Evolutionary conservation across 2,329 filamentous ascomycete genomes (phyloP).

Genomic region (Cladobotryum mycophilum): DNA sequence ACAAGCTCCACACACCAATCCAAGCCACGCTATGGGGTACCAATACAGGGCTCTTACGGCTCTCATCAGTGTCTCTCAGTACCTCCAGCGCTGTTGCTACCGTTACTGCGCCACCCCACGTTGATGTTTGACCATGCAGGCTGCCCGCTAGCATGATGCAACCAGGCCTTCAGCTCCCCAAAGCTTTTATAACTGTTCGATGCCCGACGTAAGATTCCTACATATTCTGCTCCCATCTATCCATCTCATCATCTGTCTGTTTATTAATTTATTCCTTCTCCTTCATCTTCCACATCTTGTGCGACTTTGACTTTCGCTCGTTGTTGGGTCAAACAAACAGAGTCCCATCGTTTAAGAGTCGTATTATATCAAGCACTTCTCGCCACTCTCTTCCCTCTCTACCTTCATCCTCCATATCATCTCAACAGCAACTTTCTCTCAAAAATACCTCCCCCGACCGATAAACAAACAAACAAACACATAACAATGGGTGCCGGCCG

Average conservation of each 20-base stretch:
- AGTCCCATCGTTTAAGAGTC: no score
- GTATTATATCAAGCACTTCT: background rate
- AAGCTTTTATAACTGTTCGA: conserved; percentile 8
- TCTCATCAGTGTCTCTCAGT: no score
- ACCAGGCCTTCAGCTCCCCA: conserved; percentile 2
- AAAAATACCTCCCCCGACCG: no score
- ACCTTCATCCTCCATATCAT: background rate
- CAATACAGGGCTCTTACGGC: no score
- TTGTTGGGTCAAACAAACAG: no score
- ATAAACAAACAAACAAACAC: conserved; percentile 1
- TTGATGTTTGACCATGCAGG: background rate
- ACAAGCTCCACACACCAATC: no score
- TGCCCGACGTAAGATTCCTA: conserved; percentile 7
- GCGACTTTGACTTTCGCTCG: no score
- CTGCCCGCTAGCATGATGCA: conserved; percentile 2
- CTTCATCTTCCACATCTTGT: no score
- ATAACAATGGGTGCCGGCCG: conserved; percentile 60
- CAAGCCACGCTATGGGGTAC: no score
- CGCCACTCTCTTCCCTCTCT: background rate
- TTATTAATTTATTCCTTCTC: no score
- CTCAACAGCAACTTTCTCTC: background rate
- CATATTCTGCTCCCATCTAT: conserved; percentile 3
- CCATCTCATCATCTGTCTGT: background rate
- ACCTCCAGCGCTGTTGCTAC: background rate
- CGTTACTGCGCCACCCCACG: conserved; percentile 10